Conservation (phyloP, 176 grass and related monocot genomes). For the Saccharum spontaneum region DNA sequence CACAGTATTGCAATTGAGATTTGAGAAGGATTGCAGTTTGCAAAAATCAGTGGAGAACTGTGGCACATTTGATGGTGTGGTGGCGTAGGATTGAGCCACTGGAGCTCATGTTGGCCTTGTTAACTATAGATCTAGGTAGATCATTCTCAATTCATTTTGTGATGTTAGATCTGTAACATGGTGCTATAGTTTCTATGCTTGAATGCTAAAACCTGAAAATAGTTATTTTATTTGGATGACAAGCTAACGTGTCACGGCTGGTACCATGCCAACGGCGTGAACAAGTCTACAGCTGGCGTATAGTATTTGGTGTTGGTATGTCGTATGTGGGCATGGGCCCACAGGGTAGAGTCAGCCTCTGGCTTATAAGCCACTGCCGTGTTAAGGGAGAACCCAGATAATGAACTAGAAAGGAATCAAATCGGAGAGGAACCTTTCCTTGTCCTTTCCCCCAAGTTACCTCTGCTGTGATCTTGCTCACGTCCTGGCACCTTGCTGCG, state of each 20-base stretch:
- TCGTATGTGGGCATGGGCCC: neutral
- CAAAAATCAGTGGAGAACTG: neutral
- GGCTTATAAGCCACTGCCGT: neutral
- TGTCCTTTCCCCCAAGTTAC: neutral
- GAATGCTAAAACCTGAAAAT: neutral
- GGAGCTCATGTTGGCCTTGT: neutral
- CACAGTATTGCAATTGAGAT: neutral
- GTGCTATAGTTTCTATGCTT: slow-evolving; percentile 2
- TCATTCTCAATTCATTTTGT: neutral
- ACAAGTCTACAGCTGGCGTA: neutral
- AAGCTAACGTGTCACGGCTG: neutral
- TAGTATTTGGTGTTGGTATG: neutral
- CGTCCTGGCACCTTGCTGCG: neutral
- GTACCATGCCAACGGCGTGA: neutral
- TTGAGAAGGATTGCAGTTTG: neutral
- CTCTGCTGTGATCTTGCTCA: neutral
- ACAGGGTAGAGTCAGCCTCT: neutral
- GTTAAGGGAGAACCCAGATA: neutral
- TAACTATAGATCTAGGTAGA: neutral
- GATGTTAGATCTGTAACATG: neutral
- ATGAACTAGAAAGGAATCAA: neutral
- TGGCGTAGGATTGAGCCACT: neutral
- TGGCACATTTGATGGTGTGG: neutral
- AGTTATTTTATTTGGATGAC: slow-evolving; percentile 5
- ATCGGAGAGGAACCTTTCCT: neutral